Base-by-base conservation (phyloP, 306 rosid species). In the Lotus japonicus region DNA sequence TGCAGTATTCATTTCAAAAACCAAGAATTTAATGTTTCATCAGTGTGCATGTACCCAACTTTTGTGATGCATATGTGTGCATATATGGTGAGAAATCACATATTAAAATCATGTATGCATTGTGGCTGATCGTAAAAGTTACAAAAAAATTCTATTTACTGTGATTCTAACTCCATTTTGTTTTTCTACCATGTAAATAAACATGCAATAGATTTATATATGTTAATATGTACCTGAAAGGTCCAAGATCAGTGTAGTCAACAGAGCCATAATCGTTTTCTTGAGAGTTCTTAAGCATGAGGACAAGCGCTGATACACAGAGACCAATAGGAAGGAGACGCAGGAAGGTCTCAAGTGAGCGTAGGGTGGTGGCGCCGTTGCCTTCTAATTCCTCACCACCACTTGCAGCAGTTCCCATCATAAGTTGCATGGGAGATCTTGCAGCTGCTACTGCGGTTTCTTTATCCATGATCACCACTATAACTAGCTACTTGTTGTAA, bases 221-320 rank as follows among this genome's bases (percentile, higher is more conserved):
- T n/a, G n/a, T n/a, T n/a, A n/a, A n/a, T n/a, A 21, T 21, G 3
- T 21, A 87, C 97, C 82, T 89, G 87, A 92, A 89, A 55, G 96
- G 87, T 35, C 87, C 96, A 59, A 92, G 70, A 62, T 86, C 88
- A 6, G 84, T 70, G 81, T 90, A 92, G 43, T 86, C 62, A 58
- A 92, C 33, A 69, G 97, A 86, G 45, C 96, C 97, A 23, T 50
- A 89, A 1, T 89, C 87, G 7, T 79, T 82, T 38, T 81, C 5
- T 82, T 92, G 81, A 33, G 98, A 87, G 74, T 88, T 64, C 41
- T 88, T 88, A 15, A 92, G 96, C 97, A 89, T 88, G 11, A 92
- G 80, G n/a, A 83, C 77, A 60, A 89, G 97, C 0, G 94, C 92
- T 3, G 88, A 86, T n/a, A 92, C 79, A 49, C 88, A 89, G 0